phyloP scores from a whole-genome alignment of 495 filamentous ascomycete genomes.

The Bathelium albidoporum region DNA sequence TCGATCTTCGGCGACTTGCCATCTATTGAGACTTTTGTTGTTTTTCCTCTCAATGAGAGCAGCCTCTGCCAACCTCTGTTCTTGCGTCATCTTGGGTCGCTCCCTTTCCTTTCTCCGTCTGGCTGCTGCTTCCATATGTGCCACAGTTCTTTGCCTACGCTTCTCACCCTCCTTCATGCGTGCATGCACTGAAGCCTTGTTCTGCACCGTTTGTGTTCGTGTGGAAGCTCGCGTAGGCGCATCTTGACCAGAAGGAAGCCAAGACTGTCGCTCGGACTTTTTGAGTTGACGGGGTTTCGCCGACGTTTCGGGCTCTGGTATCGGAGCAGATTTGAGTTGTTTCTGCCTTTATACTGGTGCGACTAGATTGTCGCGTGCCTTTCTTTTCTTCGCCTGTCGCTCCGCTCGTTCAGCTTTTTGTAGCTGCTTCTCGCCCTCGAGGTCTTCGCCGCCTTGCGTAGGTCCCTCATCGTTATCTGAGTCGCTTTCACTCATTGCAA shows the following conservation, averaged over 20 bases:
- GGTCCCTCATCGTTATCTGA: conserved; percentile 48
- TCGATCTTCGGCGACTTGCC: conserved; percentile 81
- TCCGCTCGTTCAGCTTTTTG: conserved; percentile 35
- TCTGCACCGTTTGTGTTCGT: conserved; percentile 69
- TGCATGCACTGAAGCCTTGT: conserved; percentile 69
- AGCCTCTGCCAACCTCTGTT: conserved; percentile 71
- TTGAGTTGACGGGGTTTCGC: conserved; percentile 59
- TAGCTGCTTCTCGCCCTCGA: conserved; percentile 40
- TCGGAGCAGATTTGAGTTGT: conserved; percentile 41
- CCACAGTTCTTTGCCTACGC: conserved; percentile 63
- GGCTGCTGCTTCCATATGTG: conserved; percentile 77
- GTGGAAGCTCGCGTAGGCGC: conserved; percentile 71
- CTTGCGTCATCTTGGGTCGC: conserved; percentile 76
- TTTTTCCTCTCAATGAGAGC: conserved; percentile 73
- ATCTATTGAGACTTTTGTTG: conserved; percentile 79
- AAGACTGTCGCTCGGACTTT: conserved; percentile 81
- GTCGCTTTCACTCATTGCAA: conserved; percentile 59
- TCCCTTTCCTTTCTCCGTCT: conserved; percentile 62
- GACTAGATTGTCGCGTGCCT: conserved; percentile 46
- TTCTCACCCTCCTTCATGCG: conserved; percentile 75
- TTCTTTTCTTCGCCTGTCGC: conserved; percentile 54
- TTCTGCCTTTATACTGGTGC: conserved; percentile 41
- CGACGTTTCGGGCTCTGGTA: conserved; percentile 22
- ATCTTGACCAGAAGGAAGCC: conserved; percentile 69
- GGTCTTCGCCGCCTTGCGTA: conserved; percentile 37